Evolutionary conservation across 2,329 filamentous ascomycete genomes (phyloP), one percentile per base, ranked within the genome.

Genomic region (Aurifilum marmelostoma): DNA sequence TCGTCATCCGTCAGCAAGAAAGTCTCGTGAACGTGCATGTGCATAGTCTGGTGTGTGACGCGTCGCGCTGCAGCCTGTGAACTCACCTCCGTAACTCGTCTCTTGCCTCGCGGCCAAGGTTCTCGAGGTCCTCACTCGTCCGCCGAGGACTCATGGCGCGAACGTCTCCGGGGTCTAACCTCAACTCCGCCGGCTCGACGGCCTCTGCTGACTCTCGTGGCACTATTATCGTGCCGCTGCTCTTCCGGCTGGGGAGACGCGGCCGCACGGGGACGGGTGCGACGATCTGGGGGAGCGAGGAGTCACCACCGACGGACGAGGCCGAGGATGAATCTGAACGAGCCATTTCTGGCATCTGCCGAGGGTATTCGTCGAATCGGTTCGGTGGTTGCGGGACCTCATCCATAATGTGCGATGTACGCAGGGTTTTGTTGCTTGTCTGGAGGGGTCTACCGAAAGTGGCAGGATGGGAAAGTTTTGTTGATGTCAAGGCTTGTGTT

Each of bases 71-170:
- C n/a, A n/a, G n/a, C n/a, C n/a, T 47, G 32, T 11, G 12, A 43
- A 72, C 83, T 76, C 72, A 88, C 88, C 80, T 84, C 79, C 85
- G 84, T 73, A 90, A 78, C 74, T 90, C 88, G 73, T 87, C 86
- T 67, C 94, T 85, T 50, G 94, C 93, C 76, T 95, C 92, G 75
- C 92, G 90, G 74, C 94, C 92, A 79, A 98, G 87, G 77, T 90
- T 91, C 79, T 97, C 92, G 66, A 97, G 88, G 77, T 98, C 95
- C 76, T 96, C 93, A 75, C 91, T 97, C 73, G 93, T 97, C 75
- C 95, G 85, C 74, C 95, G 86, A 2, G 95, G 95, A 78, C 94
- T 97, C 95, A 99, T 98, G 71, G 93, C 92, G 75, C 95, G 85
- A 71, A 96, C 94, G 79, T 97, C 94, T 78, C 93, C 92, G 32